A percentile compares a stretch with the other conserved stretches of the same genome.
Evolutionary conservation across 2,329 filamentous ascomycete species (phyloP).

Genomic region (Diplocarpon rosae): DNA sequence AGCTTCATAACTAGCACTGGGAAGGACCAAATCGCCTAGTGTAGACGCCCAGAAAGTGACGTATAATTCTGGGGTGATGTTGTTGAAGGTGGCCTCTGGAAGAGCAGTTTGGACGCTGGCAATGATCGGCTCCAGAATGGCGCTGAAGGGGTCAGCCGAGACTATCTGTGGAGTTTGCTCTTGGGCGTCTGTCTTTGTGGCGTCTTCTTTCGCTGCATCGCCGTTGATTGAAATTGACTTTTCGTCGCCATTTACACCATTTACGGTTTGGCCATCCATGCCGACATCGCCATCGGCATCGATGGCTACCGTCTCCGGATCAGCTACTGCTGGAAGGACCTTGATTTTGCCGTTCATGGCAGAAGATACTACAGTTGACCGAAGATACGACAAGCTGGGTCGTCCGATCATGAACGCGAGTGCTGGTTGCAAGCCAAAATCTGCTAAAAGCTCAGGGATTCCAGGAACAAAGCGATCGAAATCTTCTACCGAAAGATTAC

Average conservation of each 20-base stretch:
- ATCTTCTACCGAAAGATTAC: slow-evolving; percentile 61
- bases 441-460: slow-evolving; percentile 59
- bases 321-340: slow-evolving; percentile 2
- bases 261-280: slow-evolving; percentile 9
- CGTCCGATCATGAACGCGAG: slow-evolving; percentile 80
- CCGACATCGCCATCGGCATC: slow-evolving; percentile 48
- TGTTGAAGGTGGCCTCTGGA: slow-evolving; percentile 52
- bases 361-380: slow-evolving; percentile 29
- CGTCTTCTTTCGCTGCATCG: not conserved
- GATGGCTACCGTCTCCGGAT: slow-evolving; percentile 10
- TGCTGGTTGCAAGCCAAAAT: slow-evolving; percentile 69
- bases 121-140: slow-evolving; percentile 64
- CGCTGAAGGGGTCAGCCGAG: slow-evolving; percentile 39
- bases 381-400: slow-evolving; percentile 57
- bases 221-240: not conserved
- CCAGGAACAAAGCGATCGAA: slow-evolving; percentile 73
- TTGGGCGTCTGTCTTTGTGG: slow-evolving; percentile 26
- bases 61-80: slow-evolving; percentile 72
- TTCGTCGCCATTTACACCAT: slow-evolving; percentile 10
- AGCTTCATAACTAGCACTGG: slow-evolving; percentile 64
- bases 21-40: slow-evolving; percentile 69
- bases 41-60: slow-evolving; percentile 87
- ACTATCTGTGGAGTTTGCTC: slow-evolving; percentile 25
- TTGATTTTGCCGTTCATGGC: slow-evolving; percentile 18
- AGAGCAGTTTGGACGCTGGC: slow-evolving; percentile 52